phyloP scores from a whole-genome alignment of 371 early-diverging fungal species.

The Zancudomyces culisetae region DNA sequence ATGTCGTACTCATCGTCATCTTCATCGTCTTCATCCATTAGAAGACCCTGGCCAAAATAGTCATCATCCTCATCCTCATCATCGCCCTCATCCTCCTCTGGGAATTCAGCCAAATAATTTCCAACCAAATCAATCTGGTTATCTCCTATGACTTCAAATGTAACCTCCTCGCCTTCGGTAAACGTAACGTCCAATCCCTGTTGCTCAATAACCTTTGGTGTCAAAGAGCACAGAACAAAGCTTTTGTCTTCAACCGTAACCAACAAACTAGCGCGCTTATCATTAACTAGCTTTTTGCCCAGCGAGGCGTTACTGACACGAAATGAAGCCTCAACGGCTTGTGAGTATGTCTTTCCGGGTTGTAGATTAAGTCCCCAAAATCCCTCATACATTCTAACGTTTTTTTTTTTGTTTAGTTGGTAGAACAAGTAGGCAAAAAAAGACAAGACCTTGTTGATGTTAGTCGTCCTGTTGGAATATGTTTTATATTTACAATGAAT shows the following conservation, averaged over 20 bases:
- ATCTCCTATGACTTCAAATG: constrained; percentile 28
- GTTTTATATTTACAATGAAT: too few relatives aligned
- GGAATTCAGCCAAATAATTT: constrained; percentile 35
- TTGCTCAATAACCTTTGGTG: constrained; percentile 47
- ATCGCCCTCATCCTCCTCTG: constrained; percentile 21
- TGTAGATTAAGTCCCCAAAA: constrained; percentile 34
- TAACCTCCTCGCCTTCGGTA: constrained; percentile 57
- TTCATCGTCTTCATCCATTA: constrained; percentile 26
- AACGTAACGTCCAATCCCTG: constrained; percentile 49
- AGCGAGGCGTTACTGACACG: constrained; percentile 59
- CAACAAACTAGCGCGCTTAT: constrained; percentile 37
- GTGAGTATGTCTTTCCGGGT: constrained; percentile 49
- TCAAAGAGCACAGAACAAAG: constrained; percentile 60
- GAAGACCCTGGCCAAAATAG: constrained; percentile 22
- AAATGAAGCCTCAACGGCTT: constrained; percentile 53
- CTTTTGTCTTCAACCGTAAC: constrained; percentile 47
- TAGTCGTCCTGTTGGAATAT: too few relatives aligned
- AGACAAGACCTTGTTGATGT: too few relatives aligned
- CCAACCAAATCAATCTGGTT: constrained; percentile 53
- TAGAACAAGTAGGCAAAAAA: too few relatives aligned
- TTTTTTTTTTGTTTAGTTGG: not conserved
- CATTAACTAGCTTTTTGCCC: constrained; percentile 25
- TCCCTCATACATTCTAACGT: not conserved
- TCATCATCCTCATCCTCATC: constrained; percentile 24
- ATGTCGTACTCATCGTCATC: constrained; percentile 12